Percentiles rank a stretch among this genome's conserved stretches.
These are phyloP conservation scores for Tetraselmis chui DNA, from an alignment of 139 green algal genomes.

Conservation along the genomic window DNA sequence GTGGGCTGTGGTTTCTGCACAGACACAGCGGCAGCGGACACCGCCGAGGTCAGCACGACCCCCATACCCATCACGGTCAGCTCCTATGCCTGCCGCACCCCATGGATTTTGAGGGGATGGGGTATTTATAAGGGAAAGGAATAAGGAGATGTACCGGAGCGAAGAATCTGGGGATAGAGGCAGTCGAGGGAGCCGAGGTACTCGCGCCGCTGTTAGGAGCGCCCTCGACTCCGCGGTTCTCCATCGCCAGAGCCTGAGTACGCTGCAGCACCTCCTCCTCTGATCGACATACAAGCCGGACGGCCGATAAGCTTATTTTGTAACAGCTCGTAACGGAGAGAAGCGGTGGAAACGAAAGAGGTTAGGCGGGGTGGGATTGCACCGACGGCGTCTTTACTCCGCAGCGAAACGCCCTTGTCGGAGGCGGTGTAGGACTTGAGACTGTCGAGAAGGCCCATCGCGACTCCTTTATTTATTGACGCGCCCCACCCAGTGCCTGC, in stretches of 20 bases:
- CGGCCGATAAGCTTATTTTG: too few species aligned
- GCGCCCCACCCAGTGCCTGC: too few species aligned
- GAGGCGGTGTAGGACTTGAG: neutral
- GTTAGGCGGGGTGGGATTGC: neutral
- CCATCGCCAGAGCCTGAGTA: neutral
- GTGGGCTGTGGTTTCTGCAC: neutral
- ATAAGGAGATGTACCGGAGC: neutral
- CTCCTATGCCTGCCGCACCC: neutral
- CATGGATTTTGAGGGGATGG: neutral
- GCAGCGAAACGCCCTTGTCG: neutral
- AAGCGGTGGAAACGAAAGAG: neutral
- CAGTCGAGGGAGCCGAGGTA: too few species aligned
- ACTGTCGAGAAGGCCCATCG: neutral
- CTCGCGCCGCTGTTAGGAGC: too few species aligned
- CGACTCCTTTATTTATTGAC: too few species aligned
- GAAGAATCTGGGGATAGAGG: neutral
- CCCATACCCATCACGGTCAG: neutral
- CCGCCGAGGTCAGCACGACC: neutral
- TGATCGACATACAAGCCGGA: neutral
- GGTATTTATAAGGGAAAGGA: too few species aligned
- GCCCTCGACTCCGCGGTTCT: neutral
- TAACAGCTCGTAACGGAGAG: neutral
- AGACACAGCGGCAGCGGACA: neutral
- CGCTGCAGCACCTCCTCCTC: neutral
- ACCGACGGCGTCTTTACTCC: neutral